These are phyloP conservation scores for Rhodotorula paludigena DNA, from an alignment of 768 basidiomycete genomes.

Conservation along the genomic window DNA sequence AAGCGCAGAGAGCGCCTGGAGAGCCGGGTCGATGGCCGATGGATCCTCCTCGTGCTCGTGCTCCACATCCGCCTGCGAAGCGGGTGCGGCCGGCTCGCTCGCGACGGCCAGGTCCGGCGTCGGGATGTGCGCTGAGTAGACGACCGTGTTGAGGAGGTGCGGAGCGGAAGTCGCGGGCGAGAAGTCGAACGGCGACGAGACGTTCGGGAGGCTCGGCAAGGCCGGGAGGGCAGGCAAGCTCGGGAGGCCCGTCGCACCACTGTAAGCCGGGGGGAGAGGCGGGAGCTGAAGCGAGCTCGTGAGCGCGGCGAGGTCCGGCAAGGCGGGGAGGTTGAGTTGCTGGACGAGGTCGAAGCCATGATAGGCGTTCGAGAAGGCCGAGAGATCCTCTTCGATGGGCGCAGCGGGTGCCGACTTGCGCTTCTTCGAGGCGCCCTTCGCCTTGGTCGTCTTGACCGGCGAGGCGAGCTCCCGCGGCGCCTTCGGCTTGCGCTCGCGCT, in stretches of 20 bases:
- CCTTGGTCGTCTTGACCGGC: neutral
- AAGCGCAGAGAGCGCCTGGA: constrained; percentile 19
- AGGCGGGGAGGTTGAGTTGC: too few species aligned
- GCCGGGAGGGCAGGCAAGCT: neutral
- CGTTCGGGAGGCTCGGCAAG: neutral
- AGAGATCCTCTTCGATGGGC: neutral
- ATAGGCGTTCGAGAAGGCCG: neutral
- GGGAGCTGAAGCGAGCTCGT: neutral
- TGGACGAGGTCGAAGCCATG: too few species aligned
- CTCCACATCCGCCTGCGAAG: neutral
- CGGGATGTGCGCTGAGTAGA: neutral
- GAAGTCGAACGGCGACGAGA: neutral
- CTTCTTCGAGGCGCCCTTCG: constrained; percentile 5
- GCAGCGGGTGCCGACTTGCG: constrained; percentile 7
- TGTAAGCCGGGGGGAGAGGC: neutral
- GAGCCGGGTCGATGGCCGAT: constrained; percentile 15
- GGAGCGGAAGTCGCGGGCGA: neutral
- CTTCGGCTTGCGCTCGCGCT: constrained; percentile 12
- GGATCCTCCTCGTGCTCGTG: neutral
- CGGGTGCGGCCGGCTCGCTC: too few species aligned
- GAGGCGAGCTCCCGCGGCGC: constrained; percentile 3
- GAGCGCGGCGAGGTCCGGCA: too few species aligned
- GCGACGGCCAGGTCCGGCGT: neutral
- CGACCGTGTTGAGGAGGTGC: neutral
- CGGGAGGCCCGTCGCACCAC: too few species aligned